Base-by-base conservation (phyloP, 208 protist species). In the Kentomonas sorsogonicus region DNA sequence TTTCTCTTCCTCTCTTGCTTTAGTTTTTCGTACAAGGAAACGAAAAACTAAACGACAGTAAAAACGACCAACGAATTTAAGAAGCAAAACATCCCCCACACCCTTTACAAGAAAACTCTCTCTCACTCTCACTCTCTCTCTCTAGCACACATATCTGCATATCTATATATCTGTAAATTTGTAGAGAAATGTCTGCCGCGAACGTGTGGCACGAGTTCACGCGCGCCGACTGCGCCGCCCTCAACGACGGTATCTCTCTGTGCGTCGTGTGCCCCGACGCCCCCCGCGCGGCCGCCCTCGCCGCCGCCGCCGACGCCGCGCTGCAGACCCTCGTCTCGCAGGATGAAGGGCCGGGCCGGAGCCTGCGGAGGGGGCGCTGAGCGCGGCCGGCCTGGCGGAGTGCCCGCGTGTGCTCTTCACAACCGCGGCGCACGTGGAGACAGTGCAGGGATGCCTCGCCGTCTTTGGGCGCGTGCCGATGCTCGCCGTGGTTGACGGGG, bases 401-500 rank as follows among this genome's bases (percentile, higher is more conserved):
- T 60, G 54, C 55, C 62, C 52, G n/a, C 59, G 57, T 45, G 53
- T 70, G 23, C 51, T 31, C 18, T 79, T 72, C 56, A 68, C 62
- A 15, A 58, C 45, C 5, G n/a, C 30, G 0, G 41, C 13, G 6
- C 54, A 65, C 30, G 54, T 57, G 38, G 13, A 6, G n/a, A 57
- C 44, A 41, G 40, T 56, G 20, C 65, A 81, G 63, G 34, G 52
- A 15, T 81, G 74, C 41, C 46, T 70, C 16, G 74, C 68, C 4
- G 61, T 74, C 25, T 60, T 74, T 48, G 68, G 65, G 50, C 60
- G 69, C 40, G 15, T 57, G 1, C 74, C 74, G 2, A 67, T 75
- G 9, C 45, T 81, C 13, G 64, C 60, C 22, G 20, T 77, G n/a
- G 38, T 73, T 0, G 69, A 81, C 44, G 66, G 72, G 53, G 46